These are phyloP conservation scores for Backusella westeae DNA, from an alignment of 192 early-diverging fungal genomes.

Conservation along the genomic window DNA sequence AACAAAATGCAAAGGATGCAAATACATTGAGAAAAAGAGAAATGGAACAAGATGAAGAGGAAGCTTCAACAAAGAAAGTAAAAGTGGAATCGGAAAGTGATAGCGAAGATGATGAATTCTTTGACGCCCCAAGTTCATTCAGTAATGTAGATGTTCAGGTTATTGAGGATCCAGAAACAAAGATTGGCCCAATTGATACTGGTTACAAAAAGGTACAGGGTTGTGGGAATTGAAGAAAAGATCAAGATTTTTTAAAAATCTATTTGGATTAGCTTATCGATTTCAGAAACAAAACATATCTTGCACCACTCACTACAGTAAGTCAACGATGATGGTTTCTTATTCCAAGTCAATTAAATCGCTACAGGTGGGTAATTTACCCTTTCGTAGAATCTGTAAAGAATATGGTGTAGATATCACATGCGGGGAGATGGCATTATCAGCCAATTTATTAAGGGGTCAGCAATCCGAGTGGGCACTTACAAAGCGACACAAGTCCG, in stretches of 20 bases:
- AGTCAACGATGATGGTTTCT: not conserved
- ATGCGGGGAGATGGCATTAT: slow-evolving; percentile 93
- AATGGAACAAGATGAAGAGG: slow-evolving; percentile 1
- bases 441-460: slow-evolving; percentile 61
- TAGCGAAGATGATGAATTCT: slow-evolving; percentile 8
- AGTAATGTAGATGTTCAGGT: not conserved
- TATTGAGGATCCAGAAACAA: slow-evolving; percentile 10
- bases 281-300: slow-evolving; percentile 85
- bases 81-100: not conserved
- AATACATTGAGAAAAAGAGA: slow-evolving; percentile 17
- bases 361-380: slow-evolving; percentile 79
- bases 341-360: not conserved
- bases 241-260: not conserved
- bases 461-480: slow-evolving; percentile 80
- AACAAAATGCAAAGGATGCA: slow-evolving; percentile 17
- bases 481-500: slow-evolving; percentile 77
- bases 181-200: slow-evolving; percentile 42
- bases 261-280: slow-evolving; percentile 40
- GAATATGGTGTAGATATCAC: slow-evolving; percentile 94
- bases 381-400: slow-evolving; percentile 94
- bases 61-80: not conserved
- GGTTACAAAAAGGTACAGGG: slow-evolving; percentile 50
- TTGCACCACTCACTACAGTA: slow-evolving; percentile 93
- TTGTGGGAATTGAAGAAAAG: too few relatives aligned
- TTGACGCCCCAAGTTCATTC: slow-evolving; percentile 17